Conservation (phyloP, 2,329 filamentous ascomycete genomes). For the Basipetospora chlamydospora region DNA sequence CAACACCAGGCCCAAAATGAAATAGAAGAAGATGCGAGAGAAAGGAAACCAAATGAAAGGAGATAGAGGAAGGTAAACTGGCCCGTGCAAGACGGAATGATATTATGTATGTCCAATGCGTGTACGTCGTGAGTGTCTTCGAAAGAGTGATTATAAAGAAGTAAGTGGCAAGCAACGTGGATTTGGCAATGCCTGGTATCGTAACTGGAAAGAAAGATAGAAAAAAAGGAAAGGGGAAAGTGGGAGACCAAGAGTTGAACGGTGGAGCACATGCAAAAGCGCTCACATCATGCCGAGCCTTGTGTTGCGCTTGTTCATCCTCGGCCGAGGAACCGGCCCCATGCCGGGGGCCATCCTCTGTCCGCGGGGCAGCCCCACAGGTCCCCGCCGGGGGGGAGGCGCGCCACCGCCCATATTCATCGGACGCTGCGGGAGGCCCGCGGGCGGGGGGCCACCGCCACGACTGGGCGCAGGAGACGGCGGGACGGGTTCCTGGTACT, state of each 20-base stretch:
- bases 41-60: too few species aligned
- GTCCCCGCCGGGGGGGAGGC: conserved; percentile 6
- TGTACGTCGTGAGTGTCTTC: too few species aligned
- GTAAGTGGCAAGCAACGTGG: too few species aligned
- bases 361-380: conserved; percentile 9
- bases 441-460: conserved; percentile 7
- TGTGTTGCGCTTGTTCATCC: conserved; percentile 49
- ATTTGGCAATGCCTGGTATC: neutral
- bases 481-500: conserved; percentile 1
- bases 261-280: too few species aligned
- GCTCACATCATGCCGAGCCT: conserved; percentile 41
- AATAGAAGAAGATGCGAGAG: too few species aligned
- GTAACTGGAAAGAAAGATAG: too few species aligned
- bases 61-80: too few species aligned
- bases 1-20: too few species aligned
- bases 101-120: too few species aligned
- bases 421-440: conserved; percentile 10
- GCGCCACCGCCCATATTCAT: conserved; percentile 11
- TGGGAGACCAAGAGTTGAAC: neutral
- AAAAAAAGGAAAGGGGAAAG: too few species aligned
- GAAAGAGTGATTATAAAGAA: too few species aligned
- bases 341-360: conserved; percentile 17
- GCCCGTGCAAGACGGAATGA: too few species aligned
- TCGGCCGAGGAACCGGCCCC: conserved; percentile 17
- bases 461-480: conserved; percentile 5